phyloP scores from a whole-genome alignment of 139 green algal genomes.

The Auxenochlorella protothecoides region DNA sequence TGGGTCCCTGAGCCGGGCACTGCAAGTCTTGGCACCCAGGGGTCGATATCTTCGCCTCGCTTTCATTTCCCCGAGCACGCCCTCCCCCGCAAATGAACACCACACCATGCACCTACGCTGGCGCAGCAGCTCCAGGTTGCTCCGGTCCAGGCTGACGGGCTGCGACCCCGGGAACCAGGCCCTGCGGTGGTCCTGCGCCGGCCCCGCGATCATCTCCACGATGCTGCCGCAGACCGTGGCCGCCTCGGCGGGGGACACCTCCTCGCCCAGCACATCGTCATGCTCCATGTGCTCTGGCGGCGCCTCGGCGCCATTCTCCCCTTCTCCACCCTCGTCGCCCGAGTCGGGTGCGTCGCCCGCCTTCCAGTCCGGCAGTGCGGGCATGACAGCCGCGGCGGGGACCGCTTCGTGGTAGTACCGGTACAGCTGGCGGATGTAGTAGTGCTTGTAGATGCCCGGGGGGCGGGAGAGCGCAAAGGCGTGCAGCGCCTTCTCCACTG shows the following conservation, averaged over 20 bases:
- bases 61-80: not conserved
- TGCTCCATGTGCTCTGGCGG: slow-evolving; percentile 41
- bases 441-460: slow-evolving; percentile 96
- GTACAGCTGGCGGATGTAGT: slow-evolving; percentile 86
- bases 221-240: slow-evolving; percentile 17
- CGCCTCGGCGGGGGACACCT: slow-evolving; percentile 45
- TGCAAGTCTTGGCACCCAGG: too few species aligned
- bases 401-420: slow-evolving; percentile 63
- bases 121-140: slow-evolving; percentile 56
- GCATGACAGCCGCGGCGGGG: slow-evolving; percentile 8
- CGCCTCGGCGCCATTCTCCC: slow-evolving; percentile 4
- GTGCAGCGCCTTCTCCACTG: slow-evolving; percentile 36
- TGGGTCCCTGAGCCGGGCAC: not conserved
- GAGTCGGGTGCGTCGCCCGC: slow-evolving; percentile 20
- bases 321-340: slow-evolving; percentile 11
- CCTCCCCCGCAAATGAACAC: slow-evolving; percentile 3
- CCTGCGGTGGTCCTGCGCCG: not conserved
- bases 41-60: too few species aligned
- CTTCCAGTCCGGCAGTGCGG: slow-evolving; percentile 65
- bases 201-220: slow-evolving; percentile 16
- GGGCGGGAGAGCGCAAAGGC: slow-evolving; percentile 60
- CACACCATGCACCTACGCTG: slow-evolving; percentile 28
- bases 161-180: slow-evolving; percentile 78
- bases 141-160: slow-evolving; percentile 73
- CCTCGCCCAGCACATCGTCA: slow-evolving; percentile 78